Evolutionary conservation across 805 yeast genomes (phyloP).

Genomic region (Ogataea paraovalis): DNA sequence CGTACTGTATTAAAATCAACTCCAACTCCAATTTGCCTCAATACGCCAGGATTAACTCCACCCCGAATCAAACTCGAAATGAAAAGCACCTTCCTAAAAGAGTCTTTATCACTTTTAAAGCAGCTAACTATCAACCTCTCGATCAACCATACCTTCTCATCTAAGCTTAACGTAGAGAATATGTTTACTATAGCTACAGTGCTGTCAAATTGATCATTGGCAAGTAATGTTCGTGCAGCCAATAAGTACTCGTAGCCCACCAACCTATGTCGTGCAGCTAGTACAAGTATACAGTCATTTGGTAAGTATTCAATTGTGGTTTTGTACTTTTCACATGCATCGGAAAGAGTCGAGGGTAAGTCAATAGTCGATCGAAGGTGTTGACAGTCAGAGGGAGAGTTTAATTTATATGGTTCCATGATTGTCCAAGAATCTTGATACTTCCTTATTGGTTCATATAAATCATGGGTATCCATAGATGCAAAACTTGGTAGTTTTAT

Average conservation of each 20-base stretch:
- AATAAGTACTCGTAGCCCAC: neutral
- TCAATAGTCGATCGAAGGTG: neutral
- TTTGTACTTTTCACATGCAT: neutral
- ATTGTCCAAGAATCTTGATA: neutral
- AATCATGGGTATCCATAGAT: neutral
- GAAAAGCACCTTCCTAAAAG: neutral
- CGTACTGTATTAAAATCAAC: neutral
- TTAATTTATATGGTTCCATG: neutral
- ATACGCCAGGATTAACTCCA: neutral
- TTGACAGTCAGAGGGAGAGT: neutral
- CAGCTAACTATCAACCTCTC: neutral
- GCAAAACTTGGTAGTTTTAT: neutral
- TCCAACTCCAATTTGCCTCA: neutral
- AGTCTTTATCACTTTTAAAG: neutral
- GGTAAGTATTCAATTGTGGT: neutral
- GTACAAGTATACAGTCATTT: neutral
- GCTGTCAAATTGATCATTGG: neutral
- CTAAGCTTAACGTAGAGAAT: neutral
- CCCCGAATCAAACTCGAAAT: neutral
- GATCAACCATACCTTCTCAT: neutral
- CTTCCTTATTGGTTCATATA: neutral
- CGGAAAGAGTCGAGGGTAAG: neutral
- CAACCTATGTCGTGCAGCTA: neutral
- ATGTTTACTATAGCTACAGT: neutral
- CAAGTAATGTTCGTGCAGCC: neutral